These are phyloP conservation scores for Hypomyces perniciosus DNA, from an alignment of 2,329 filamentous ascomycete genomes.

Conservation along the genomic window DNA sequence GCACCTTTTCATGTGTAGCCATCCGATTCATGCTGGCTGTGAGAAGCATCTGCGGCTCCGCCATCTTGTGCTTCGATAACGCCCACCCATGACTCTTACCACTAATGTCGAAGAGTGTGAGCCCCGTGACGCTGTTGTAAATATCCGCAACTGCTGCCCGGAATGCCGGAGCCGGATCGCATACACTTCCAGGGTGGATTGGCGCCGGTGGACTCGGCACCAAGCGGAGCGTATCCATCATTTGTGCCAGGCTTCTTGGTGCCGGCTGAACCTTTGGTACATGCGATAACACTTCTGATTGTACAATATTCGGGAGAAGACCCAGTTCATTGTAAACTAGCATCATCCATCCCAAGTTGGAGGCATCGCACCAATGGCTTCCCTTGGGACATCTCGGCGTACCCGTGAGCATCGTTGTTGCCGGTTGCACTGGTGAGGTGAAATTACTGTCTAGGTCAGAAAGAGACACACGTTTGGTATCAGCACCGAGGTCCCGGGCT, in stretches of 20 bases:
- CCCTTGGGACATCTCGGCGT: constrained; percentile 44
- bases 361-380: constrained; percentile 45
- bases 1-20: constrained; percentile 26
- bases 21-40: constrained; percentile 25
- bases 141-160: constrained; percentile 43
- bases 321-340: constrained; percentile 43
- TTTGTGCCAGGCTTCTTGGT: constrained; percentile 37
- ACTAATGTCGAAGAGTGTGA: constrained; percentile 44
- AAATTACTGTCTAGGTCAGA: constrained; percentile 18
- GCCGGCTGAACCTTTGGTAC: constrained; percentile 21
- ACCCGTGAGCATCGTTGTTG: constrained; percentile 26
- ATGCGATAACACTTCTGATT: constrained; percentile 22
- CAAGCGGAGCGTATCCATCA: constrained; percentile 38
- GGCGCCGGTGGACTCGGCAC: constrained; percentile 40
- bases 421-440: constrained; percentile 7
- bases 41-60: constrained; percentile 30
- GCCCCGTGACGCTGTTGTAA: constrained; percentile 43
- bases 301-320: constrained; percentile 36
- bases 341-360: constrained; percentile 50
- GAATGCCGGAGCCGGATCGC: constrained; percentile 44
- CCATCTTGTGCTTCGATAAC: constrained; percentile 33
- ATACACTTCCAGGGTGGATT: constrained; percentile 37
- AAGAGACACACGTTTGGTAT: constrained; percentile 15
- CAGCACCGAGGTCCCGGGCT: constrained; percentile 17
- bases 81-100: constrained; percentile 45